Conservation (phyloP, 441 rosid genomes). For the Metrosideros polymorpha region DNA sequence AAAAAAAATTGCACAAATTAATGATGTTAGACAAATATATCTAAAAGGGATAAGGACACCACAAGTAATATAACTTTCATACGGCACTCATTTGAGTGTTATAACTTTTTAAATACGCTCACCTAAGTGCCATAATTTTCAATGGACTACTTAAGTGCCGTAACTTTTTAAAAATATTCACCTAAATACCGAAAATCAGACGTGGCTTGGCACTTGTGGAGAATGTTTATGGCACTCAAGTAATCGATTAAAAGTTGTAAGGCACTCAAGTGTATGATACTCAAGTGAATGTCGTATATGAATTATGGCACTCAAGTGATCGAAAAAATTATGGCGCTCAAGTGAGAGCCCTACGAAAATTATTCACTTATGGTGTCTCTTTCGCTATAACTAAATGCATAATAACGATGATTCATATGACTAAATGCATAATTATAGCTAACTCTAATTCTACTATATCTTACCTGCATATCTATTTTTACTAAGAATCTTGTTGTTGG, state of each 20-base stretch:
- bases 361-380: not conserved
- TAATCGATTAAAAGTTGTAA: too few species aligned
- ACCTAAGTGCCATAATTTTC: not conserved
- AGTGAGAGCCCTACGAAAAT: rapidly evolving
- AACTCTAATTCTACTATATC: not conserved
- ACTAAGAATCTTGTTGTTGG: not conserved
- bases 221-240: not conserved
- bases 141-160: not conserved
- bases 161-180: not conserved
- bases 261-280: too few species aligned
- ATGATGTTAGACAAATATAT: not conserved
- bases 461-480: too few species aligned
- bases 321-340: rapidly evolving
- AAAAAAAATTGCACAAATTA: not conserved
- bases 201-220: rapidly evolving
- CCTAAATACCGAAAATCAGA: not conserved
- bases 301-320: not conserved
- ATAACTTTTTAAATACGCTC: rapidly evolving
- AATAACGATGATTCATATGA: not conserved
- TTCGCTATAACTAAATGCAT: not conserved
- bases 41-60: not conserved
- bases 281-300: too few species aligned
- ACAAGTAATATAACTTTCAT: not conserved
- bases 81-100: rapidly evolving
- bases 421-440: not conserved